A percentile compares a stretch with the other conserved stretches of the same genome.
phyloP scores from a whole-genome alignment of 805 yeast species.

The Zygoascus flipseniorum region DNA sequence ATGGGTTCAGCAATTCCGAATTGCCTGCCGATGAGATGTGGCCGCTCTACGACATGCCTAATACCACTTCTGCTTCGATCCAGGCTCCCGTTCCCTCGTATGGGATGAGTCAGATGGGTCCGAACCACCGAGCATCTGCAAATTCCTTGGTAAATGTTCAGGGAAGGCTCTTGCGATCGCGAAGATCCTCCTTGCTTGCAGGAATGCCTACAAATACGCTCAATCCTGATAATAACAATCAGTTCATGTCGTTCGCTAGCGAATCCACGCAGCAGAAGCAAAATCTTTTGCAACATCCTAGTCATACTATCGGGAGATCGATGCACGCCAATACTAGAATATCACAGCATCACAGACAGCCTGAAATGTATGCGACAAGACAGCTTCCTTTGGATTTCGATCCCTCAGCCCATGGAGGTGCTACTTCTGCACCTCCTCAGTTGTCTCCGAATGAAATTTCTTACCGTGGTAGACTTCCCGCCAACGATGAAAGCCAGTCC shows the following conservation, averaged over 20 bases:
- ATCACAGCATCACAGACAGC: background rate
- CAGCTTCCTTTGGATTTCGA: background rate
- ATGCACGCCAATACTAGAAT: background rate
- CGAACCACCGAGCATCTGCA: background rate
- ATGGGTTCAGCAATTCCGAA: background rate
- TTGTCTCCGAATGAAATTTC: background rate
- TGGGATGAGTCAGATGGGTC: background rate
- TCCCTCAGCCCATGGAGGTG: background rate
- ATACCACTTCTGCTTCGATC: background rate
- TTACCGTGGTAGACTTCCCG: background rate
- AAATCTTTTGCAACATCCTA: background rate
- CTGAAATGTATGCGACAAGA: background rate
- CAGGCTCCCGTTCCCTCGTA: background rate
- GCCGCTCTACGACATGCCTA: background rate
- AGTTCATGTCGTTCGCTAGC: slow-evolving; percentile 1
- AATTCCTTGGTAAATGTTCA: background rate
- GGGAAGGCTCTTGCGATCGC: background rate
- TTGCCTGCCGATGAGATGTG: background rate
- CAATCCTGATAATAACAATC: background rate
- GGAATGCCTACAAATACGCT: background rate
- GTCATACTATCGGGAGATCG: background rate
- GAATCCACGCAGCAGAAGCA: slow-evolving; percentile 2
- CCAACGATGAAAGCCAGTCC: background rate
- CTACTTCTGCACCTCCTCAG: background rate
- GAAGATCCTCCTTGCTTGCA: slow-evolving; percentile 1